Conservation (phyloP, 192 early-diverging fungal genomes). For the Backusella westeae region DNA sequence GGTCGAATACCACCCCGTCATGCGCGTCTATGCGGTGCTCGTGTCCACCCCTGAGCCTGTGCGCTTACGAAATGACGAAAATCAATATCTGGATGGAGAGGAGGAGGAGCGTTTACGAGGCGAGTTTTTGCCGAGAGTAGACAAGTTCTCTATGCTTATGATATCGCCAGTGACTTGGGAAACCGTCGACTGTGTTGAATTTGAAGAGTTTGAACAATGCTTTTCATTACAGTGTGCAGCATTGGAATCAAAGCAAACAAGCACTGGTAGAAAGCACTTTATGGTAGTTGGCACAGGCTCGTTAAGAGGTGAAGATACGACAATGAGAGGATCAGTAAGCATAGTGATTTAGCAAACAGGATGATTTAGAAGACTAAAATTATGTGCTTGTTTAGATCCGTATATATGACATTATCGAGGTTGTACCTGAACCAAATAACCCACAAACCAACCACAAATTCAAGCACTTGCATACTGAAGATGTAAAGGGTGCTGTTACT, state of each 20-base stretch:
- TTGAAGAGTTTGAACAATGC: constrained; percentile 86
- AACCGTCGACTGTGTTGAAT: constrained; percentile 72
- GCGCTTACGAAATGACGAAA: constrained; percentile 69
- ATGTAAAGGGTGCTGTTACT: constrained; percentile 86
- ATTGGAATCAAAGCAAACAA: constrained; percentile 83
- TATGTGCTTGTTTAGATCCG: constrained; percentile 54
- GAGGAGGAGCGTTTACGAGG: constrained; percentile 20
- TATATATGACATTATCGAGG: constrained; percentile 93
- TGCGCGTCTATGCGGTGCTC: constrained; percentile 79
- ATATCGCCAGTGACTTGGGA: constrained; percentile 96
- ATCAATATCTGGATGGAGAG: constrained; percentile 40
- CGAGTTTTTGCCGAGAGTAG: constrained; percentile 59
- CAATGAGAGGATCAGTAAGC: constrained; percentile 79
- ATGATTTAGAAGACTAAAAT: neutral
- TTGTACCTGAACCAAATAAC: constrained; percentile 92
- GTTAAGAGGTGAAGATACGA: constrained; percentile 88
- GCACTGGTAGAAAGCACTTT: constrained; percentile 80
- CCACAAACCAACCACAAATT: constrained; percentile 93
- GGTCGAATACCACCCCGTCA: constrained; percentile 79
- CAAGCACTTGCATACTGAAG: constrained; percentile 78
- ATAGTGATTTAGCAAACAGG: neutral
- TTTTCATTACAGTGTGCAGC: constrained; percentile 72
- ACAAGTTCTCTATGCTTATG: constrained; percentile 75
- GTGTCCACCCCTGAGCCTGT: constrained; percentile 68
- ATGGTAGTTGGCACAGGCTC: constrained; percentile 87